phyloP scores from a whole-genome alignment of 352 stramenopile species.

The Peronospora belbahrii region DNA sequence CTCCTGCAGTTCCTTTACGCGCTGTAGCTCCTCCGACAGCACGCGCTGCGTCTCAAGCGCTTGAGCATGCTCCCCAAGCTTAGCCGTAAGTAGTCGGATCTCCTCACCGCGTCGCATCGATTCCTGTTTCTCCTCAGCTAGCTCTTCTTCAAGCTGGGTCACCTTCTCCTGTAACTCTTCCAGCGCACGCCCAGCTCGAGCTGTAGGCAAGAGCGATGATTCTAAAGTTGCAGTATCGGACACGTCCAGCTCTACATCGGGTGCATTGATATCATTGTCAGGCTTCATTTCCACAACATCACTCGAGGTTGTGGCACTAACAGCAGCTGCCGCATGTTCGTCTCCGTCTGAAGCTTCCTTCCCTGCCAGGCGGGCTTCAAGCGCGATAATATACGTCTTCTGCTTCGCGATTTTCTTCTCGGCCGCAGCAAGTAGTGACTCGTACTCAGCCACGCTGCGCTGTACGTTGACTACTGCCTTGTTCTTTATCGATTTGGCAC shows the following conservation, averaged over 20 bases:
- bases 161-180: constrained; percentile 68
- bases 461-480: constrained; percentile 91
- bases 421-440: constrained; percentile 68
- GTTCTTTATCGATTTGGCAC: constrained; percentile 93
- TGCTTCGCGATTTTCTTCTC: constrained; percentile 79
- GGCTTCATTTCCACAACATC: neutral
- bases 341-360: constrained; percentile 12
- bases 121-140: constrained; percentile 74
- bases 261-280: constrained; percentile 9
- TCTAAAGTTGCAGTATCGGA: constrained; percentile 5
- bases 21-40: constrained; percentile 54
- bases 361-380: constrained; percentile 53
- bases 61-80: constrained; percentile 51
- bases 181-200: constrained; percentile 47
- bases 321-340: neutral
- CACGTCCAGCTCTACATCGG: constrained; percentile 28
- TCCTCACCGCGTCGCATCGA: constrained; percentile 66
- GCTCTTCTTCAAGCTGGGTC: constrained; percentile 62
- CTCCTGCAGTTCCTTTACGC: constrained; percentile 58
- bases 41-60: constrained; percentile 52
- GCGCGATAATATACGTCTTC: constrained; percentile 74
- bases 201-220: constrained; percentile 33
- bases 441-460: constrained; percentile 87
- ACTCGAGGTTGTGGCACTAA: neutral
- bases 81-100: constrained; percentile 60